Base-by-base conservation (phyloP, 2,329 filamentous ascomycete genomes). In the Aspergillus viridinutans region DNA sequence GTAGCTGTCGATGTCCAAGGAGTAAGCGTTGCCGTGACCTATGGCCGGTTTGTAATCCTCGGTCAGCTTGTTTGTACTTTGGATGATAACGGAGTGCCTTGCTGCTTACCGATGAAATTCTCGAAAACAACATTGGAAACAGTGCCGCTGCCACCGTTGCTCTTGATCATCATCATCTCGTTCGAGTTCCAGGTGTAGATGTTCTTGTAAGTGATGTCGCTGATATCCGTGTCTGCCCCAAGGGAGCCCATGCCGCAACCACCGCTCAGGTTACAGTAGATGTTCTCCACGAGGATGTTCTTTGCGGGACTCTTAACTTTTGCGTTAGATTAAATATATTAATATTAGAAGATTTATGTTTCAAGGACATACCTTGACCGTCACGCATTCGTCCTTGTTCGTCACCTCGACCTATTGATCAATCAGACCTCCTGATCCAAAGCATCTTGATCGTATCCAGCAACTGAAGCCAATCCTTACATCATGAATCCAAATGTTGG, bases 111-210 rank as follows among this genome's bases (percentile, higher is more conserved):
- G 50, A 83, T 81, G 69, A 85, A 86, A 72, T 85, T 84, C 63
- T 82, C 78, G 2, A 38, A 1, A 43, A 85, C 76, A 1, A 77
- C 64, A 61, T 85, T 78, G 45, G 75, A 75, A 4, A 85, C 78
- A 2, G 72, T 76, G 23, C 83, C 84, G 56, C 68, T 76, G 40
- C 84, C 84, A 45, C 84, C 84, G 63, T 84, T 82, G 53, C 78
- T 81, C 70, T 86, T 86, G 74, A 86, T 80, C 81, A 84, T 83
- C 70, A 80, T 79, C 83, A 85, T 85, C 65, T 86, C 81, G 74
- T 86, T 86, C 9, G 79, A 81, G n/a, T 76, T 73, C 71, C 76
- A 79, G 29, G 83, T 85, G 73, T 85, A 85, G 59, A 85, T 66
- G 65, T 85, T 83, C 62, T 74, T 72, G 72, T 85, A 85, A 28